phyloP scores from a whole-genome alignment of 2,329 filamentous ascomycete species.

The Pyrenochaeta sp. region DNA sequence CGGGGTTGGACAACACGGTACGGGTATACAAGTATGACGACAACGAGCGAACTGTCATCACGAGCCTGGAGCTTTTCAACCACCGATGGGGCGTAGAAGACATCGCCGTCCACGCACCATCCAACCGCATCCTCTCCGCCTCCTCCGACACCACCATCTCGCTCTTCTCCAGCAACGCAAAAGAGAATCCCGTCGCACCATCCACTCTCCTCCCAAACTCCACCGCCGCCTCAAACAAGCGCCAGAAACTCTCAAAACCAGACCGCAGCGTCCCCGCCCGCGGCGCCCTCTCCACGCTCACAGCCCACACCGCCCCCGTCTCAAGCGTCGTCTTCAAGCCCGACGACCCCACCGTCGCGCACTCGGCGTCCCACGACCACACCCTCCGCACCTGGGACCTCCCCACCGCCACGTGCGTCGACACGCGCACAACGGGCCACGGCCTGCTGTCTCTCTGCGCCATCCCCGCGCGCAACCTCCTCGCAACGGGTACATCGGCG shows the following conservation, averaged over 20 bases:
- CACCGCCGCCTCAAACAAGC: slow-evolving; percentile 71
- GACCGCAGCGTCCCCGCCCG: slow-evolving; percentile 73
- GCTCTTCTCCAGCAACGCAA: slow-evolving; percentile 86
- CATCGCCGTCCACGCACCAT: slow-evolving; percentile 75
- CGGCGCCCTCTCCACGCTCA: slow-evolving; percentile 78
- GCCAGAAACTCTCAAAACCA: slow-evolving; percentile 71
- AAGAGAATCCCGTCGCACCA: slow-evolving; percentile 76
- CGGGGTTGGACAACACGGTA: slow-evolving; percentile 83
- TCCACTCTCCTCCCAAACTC: slow-evolving; percentile 72
- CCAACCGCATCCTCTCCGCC: slow-evolving; percentile 82
- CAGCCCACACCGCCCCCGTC: slow-evolving; percentile 75
- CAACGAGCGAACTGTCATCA: slow-evolving; percentile 68
- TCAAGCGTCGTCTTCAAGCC: slow-evolving; percentile 86
- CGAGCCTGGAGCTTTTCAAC: slow-evolving; percentile 82
- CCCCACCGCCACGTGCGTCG: slow-evolving; percentile 78
- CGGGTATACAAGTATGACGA: slow-evolving; percentile 90
- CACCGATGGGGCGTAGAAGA: slow-evolving; percentile 78
- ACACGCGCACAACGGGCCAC: slow-evolving; percentile 83
- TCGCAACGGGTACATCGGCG: slow-evolving; percentile 80
- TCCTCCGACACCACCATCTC: slow-evolving; percentile 84
- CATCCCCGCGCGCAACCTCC: slow-evolving; percentile 69
- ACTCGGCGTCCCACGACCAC: slow-evolving; percentile 91
- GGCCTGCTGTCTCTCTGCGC: slow-evolving; percentile 81
- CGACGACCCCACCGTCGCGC: slow-evolving; percentile 84
- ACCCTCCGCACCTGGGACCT: slow-evolving; percentile 90